Percentiles rank a stretch among this genome's conserved stretches.
Evolutionary conservation across 2,329 filamentous ascomycete species (phyloP).

Genomic region (Hypoxylon sp.): DNA sequence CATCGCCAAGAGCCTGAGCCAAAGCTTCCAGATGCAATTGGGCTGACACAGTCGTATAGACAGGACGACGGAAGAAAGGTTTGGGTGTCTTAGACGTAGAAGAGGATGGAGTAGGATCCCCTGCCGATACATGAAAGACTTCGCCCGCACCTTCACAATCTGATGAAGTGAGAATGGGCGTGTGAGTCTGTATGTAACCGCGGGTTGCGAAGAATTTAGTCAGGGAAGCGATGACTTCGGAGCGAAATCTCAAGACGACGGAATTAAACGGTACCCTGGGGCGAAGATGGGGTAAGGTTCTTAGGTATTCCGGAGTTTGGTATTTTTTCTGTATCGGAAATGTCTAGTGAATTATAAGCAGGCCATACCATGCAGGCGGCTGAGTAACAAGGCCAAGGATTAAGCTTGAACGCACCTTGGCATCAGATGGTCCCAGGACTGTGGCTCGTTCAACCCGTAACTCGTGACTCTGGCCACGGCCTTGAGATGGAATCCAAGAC

Average conservation of each 20-base stretch:
- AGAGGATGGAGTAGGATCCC: constrained; percentile 47
- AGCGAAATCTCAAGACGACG: constrained; percentile 84
- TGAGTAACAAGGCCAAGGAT: constrained; percentile 27
- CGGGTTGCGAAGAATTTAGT: constrained; percentile 81
- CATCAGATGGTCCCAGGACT: constrained; percentile 82
- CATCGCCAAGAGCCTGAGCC: constrained; percentile 87
- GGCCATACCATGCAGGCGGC: constrained; percentile 39
- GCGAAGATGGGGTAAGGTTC: constrained; percentile 89
- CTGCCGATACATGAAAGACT: constrained; percentile 80
- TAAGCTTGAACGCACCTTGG: constrained; percentile 72
- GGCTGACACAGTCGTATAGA: constrained; percentile 95
- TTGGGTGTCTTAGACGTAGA: constrained; percentile 58
- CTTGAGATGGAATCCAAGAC: constrained; percentile 79
- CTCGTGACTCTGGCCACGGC: constrained; percentile 81
- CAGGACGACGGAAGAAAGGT: constrained; percentile 86
- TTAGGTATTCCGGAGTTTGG: constrained; percentile 88
- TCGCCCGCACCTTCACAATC: constrained; percentile 98
- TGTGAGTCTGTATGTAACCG: constrained; percentile 86
- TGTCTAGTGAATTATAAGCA: constrained; percentile 67
- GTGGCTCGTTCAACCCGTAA: constrained; percentile 79
- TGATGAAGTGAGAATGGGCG: constrained; percentile 94
- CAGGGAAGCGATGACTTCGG: constrained; percentile 80
- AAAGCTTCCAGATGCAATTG: constrained; percentile 96
- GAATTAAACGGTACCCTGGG: constrained; percentile 85
- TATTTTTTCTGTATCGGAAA: constrained; percentile 98